A percentile compares a stretch with the other conserved stretches of the same genome.
Evolutionary conservation across 192 early-diverging fungal species (phyloP).

Genomic region (Backusella mclennaniae): DNA sequence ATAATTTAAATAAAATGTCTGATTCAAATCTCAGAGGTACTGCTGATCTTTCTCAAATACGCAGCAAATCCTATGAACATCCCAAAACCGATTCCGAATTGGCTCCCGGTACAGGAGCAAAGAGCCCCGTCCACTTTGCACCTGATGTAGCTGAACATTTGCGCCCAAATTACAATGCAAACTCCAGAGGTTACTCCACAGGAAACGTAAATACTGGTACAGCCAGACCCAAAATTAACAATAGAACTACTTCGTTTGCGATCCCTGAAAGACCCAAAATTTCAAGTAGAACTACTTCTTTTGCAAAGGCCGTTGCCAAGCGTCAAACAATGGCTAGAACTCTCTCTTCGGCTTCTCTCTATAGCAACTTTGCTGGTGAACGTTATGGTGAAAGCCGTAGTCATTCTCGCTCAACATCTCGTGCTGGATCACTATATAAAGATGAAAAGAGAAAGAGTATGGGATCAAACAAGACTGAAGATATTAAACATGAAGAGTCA

Average conservation of each 20-base stretch:
- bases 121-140: neutral
- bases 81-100: neutral
- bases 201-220: neutral
- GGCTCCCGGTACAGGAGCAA: neutral
- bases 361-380: slow-evolving; percentile 36
- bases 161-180: neutral
- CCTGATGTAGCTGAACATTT: neutral
- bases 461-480: neutral
- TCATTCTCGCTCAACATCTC: neutral
- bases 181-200: neutral
- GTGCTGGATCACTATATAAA: neutral
- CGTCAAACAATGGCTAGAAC: slow-evolving; percentile 19
- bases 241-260: neutral
- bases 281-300: slow-evolving; percentile 13
- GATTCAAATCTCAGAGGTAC: slow-evolving; percentile 1
- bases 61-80: neutral
- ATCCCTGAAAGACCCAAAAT: slow-evolving; percentile 13
- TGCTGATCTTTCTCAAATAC: neutral
- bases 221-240: neutral
- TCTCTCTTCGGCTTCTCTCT: slow-evolving; percentile 27
- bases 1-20: neutral
- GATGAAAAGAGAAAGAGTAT: slow-evolving; percentile 17
- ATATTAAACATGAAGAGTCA: slow-evolving; percentile 7
- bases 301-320: slow-evolving; percentile 15
- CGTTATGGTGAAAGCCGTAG: neutral